A percentile compares a stretch with the other conserved stretches of the same genome.
Conservation (phyloP, 2,329 filamentous ascomycete species). For the Calonectria hawksworthii region DNA sequence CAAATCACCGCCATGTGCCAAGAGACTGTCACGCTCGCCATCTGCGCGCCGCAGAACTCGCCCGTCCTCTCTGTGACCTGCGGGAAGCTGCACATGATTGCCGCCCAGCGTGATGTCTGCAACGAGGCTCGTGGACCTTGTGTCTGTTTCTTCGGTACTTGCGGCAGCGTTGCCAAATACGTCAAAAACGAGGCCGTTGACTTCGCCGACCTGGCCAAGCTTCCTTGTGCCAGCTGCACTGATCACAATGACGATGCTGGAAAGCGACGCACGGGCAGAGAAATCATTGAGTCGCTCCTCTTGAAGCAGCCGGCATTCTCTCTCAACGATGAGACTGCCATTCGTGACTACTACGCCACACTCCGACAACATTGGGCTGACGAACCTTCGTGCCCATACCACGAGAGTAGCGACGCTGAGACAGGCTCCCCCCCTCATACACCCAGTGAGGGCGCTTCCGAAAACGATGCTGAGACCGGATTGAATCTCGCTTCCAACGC, state of each 20-base stretch:
- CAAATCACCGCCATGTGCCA: slow-evolving; percentile 38
- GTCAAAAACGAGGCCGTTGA: slow-evolving; percentile 12
- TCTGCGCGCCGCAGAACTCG: slow-evolving; percentile 33
- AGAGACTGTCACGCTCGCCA: slow-evolving; percentile 38
- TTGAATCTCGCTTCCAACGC: neutral
- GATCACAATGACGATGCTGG: neutral
- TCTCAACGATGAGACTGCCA: neutral
- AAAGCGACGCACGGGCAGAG: neutral
- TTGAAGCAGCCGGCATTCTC: neutral
- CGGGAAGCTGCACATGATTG: slow-evolving; percentile 43
- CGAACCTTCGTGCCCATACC: neutral
- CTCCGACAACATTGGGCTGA: neutral
- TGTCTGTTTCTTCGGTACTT: slow-evolving; percentile 44
- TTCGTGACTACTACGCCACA: neutral
- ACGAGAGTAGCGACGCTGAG: neutral
- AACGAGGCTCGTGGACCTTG: slow-evolving; percentile 28
- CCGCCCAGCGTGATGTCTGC: slow-evolving; percentile 30
- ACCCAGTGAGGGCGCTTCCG: neutral
- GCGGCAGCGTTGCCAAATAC: slow-evolving; percentile 27
- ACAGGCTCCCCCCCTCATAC: neutral
- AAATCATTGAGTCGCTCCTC: neutral
- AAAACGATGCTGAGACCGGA: neutral
- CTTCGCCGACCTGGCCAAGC: slow-evolving; percentile 13
- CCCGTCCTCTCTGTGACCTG: slow-evolving; percentile 34
- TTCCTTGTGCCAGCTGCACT: neutral